A percentile compares a stretch with the other conserved stretches of the same genome.
Evolutionary conservation across 2,329 filamentous ascomycete genomes (phyloP).

Genomic region (Cladophialophora immunda): DNA sequence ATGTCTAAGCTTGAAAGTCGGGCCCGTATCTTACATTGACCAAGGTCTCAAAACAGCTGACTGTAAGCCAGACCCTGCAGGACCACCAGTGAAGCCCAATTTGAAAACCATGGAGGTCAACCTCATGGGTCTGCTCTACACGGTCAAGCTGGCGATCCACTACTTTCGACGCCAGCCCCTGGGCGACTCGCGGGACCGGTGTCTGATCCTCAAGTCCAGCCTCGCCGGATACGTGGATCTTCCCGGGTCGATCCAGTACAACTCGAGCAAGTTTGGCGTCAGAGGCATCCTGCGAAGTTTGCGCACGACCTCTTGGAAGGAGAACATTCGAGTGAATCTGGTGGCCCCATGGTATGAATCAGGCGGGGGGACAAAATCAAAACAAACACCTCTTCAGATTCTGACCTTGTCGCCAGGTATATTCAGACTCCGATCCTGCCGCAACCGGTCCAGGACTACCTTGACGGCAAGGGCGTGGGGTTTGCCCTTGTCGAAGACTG

Average conservation of each 20-base stretch:
- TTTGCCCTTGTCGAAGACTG: slow-evolving; percentile 51
- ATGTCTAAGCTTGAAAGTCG: slow-evolving; percentile 52
- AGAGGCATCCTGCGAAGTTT: slow-evolving; percentile 56
- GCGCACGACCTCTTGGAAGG: slow-evolving; percentile 50
- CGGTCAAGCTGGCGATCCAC: slow-evolving; percentile 57
- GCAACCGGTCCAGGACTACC: slow-evolving; percentile 46
- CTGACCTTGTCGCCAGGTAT: slow-evolving; percentile 4
- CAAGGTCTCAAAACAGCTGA: slow-evolving; percentile 40
- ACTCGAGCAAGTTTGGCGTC: slow-evolving; percentile 50
- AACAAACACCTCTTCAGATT: too few species aligned
- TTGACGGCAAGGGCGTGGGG: slow-evolving; percentile 49
- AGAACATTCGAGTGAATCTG: slow-evolving; percentile 58
- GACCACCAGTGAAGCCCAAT: background rate
- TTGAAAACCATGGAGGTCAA: slow-evolving; percentile 48
- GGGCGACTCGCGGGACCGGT: slow-evolving; percentile 40
- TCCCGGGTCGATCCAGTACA: slow-evolving; percentile 43
- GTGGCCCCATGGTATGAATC: slow-evolving; percentile 49
- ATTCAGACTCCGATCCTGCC: slow-evolving; percentile 10
- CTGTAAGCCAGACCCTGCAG: slow-evolving; percentile 50
- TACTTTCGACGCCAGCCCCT: slow-evolving; percentile 52
- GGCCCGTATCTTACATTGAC: slow-evolving; percentile 34
- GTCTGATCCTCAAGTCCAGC: slow-evolving; percentile 46
- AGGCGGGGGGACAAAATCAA: too few species aligned
- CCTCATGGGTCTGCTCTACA: slow-evolving; percentile 55
- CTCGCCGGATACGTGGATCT: slow-evolving; percentile 43